Percentiles rank a stretch among this genome's conserved stretches.
These are phyloP conservation scores for Ophiognomonia clavigignenti-juglandacearum DNA, from an alignment of 2,329 filamentous ascomycete genomes.

Conservation along the genomic window DNA sequence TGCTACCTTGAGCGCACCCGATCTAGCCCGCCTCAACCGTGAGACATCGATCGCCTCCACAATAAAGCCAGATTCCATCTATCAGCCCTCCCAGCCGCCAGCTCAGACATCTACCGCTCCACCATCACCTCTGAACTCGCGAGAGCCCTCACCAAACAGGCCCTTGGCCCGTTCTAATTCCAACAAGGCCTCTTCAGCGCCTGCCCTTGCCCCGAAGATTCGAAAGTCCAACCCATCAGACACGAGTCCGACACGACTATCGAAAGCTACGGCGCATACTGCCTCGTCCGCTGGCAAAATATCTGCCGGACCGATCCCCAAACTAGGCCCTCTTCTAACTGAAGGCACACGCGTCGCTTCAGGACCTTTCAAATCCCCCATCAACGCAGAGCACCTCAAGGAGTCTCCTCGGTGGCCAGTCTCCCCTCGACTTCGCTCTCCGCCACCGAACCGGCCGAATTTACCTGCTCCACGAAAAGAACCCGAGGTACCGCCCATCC, in stretches of 20 bases:
- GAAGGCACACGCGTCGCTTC: slow-evolving; percentile 60
- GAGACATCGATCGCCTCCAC: slow-evolving; percentile 20
- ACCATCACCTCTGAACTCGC: slow-evolving; percentile 29
- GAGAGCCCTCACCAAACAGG: slow-evolving; percentile 45
- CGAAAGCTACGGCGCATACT: slow-evolving; percentile 49
- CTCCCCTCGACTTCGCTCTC: slow-evolving; percentile 73
- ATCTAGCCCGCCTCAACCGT: slow-evolving; percentile 23
- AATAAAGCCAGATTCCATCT: slow-evolving; percentile 19
- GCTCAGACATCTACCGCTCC: slow-evolving; percentile 19
- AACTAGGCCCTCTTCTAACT: slow-evolving; percentile 54
- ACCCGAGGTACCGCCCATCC: slow-evolving; percentile 46
- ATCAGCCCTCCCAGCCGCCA: slow-evolving; percentile 16
- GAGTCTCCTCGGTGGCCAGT: slow-evolving; percentile 69
- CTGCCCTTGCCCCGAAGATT: slow-evolving; percentile 40
- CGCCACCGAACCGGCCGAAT: slow-evolving; percentile 54
- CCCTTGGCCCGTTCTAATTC: slow-evolving; percentile 31
- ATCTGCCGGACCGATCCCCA: slow-evolving; percentile 63
- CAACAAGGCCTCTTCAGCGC: slow-evolving; percentile 26
- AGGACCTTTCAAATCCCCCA: slow-evolving; percentile 57
- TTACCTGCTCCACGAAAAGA: slow-evolving; percentile 40
- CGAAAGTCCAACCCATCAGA: slow-evolving; percentile 64
- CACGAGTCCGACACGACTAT: slow-evolving; percentile 54
- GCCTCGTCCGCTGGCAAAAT: slow-evolving; percentile 63
- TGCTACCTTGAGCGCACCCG: slow-evolving; percentile 11
- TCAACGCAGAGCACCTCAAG: slow-evolving; percentile 41